These are phyloP conservation scores for Limonium bicolor DNA, from an alignment of 148 eudicot genomes.

Conservation along the genomic window DNA sequence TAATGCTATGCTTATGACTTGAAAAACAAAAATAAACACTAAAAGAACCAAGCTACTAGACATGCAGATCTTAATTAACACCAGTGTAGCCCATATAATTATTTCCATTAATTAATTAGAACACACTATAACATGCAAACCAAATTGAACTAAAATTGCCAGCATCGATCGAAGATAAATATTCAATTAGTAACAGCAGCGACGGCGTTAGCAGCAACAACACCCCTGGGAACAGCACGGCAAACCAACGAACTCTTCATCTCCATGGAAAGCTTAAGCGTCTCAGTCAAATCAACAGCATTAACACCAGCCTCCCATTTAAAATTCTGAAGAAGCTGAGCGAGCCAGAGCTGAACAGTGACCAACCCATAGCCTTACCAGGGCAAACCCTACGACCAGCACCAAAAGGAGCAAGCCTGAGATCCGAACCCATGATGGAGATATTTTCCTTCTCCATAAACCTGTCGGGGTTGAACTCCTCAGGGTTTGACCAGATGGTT, in stretches of 20 bases:
- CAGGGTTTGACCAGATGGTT: slow-evolving; percentile 44
- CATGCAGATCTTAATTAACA: no score
- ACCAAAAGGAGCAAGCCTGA: slow-evolving; percentile 74
- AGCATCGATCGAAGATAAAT: no score
- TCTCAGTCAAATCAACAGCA: slow-evolving; percentile 60
- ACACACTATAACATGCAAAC: no score
- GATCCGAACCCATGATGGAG: slow-evolving; percentile 68
- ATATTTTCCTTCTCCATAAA: slow-evolving; percentile 66
- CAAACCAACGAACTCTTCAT: slow-evolving; percentile 78
- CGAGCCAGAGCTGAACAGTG: slow-evolving; percentile 82
- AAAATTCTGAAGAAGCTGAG: slow-evolving; percentile 67
- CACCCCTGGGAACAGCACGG: slow-evolving; percentile 50
- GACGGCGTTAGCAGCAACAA: slow-evolving; percentile 4
- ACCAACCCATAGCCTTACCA: slow-evolving; percentile 69
- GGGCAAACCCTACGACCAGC: slow-evolving; percentile 89
- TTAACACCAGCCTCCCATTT: slow-evolving; percentile 34
- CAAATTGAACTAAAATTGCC: no score
- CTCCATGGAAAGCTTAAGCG: slow-evolving; percentile 75
- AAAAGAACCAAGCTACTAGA: no score
- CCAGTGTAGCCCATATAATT: no score
- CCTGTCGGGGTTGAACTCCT: slow-evolving; percentile 55
- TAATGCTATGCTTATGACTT: no score
- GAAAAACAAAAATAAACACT: no score
- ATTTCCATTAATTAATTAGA: no score
- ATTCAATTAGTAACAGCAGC: no score